Percentiles rank a stretch among this genome's conserved stretches.
These are phyloP conservation scores for Entomophthora muscae DNA, from an alignment of 371 early-diverging fungal genomes.

Conservation along the genomic window DNA sequence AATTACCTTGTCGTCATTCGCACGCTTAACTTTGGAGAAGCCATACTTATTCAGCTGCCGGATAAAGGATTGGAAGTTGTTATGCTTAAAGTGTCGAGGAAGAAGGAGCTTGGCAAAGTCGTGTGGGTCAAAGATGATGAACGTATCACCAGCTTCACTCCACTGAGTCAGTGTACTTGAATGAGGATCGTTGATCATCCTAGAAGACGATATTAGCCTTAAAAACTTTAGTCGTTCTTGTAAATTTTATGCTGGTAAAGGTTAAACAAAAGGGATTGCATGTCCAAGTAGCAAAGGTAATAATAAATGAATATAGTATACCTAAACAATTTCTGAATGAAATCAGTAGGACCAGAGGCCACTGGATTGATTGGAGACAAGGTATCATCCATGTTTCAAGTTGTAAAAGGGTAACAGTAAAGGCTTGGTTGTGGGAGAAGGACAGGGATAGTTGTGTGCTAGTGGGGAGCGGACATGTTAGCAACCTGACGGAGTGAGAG, in stretches of 20 bases:
- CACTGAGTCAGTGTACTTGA: slow-evolving; percentile 46
- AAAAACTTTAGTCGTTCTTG: too few relatives aligned
- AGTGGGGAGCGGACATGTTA: not conserved
- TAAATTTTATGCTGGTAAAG: not conserved
- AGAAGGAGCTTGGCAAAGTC: slow-evolving; percentile 53
- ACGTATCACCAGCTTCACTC: slow-evolving; percentile 56
- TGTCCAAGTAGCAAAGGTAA: not conserved
- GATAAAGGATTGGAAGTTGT: slow-evolving; percentile 60
- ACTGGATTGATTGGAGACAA: not conserved
- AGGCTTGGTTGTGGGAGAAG: not conserved
- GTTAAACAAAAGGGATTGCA: not conserved
- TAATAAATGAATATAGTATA: not conserved
- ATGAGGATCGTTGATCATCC: slow-evolving; percentile 48
- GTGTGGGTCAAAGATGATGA: slow-evolving; percentile 63
- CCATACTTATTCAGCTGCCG: slow-evolving; percentile 95
- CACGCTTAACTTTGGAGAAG: slow-evolving; percentile 68
- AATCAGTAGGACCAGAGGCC: not conserved
- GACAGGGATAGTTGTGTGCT: not conserved
- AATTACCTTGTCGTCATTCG: slow-evolving; percentile 21
- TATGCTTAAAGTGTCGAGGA: slow-evolving; percentile 78
- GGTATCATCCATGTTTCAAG: not conserved
- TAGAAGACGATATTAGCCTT: too few relatives aligned
- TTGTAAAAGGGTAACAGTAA: not conserved
- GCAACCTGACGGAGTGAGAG: not conserved
- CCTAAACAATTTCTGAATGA: not conserved